Evolutionary conservation across 768 basidiomycete species (phyloP).

Genomic region (Rickenella mellea): DNA sequence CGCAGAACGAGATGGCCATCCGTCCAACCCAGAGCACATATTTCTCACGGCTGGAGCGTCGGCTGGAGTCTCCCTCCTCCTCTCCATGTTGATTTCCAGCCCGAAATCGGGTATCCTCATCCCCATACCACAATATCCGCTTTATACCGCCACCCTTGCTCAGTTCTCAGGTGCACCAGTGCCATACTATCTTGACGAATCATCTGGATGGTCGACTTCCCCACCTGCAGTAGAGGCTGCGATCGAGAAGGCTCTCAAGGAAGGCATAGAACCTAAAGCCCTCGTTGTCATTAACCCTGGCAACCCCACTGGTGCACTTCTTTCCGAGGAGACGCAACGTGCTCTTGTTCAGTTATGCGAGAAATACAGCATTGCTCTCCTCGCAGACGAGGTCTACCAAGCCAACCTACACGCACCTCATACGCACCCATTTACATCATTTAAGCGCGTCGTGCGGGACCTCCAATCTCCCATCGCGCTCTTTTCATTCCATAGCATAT

Average conservation of each 20-base stretch:
- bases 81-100: conserved; percentile 67
- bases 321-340: conserved; percentile 62
- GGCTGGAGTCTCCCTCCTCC: conserved; percentile 81
- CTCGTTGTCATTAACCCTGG: conserved; percentile 98
- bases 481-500: conserved; percentile 95
- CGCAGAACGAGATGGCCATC: conserved; percentile 82
- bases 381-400: conserved; percentile 99
- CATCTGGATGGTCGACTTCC: conserved; percentile 75
- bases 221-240: conserved; percentile 55
- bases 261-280: conserved; percentile 62
- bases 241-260: conserved; percentile 51
- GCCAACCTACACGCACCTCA: conserved; percentile 68
- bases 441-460: conserved; percentile 77
- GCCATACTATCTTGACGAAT: conserved; percentile 85
- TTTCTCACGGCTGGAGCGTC: conserved; percentile 96
- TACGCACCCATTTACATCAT: conserved; percentile 77
- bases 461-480: conserved; percentile 69
- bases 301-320: conserved; percentile 88
- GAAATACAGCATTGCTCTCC: conserved; percentile 73
- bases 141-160: conserved; percentile 93
- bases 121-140: conserved; percentile 96
- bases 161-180: conserved; percentile 72
- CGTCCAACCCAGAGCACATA: conserved; percentile 74
- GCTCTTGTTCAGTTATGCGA: conserved; percentile 80
- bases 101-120: conserved; percentile 76